Base-by-base conservation (phyloP, 768 basidiomycete species). In the Filobasidium wieringae region DNA sequence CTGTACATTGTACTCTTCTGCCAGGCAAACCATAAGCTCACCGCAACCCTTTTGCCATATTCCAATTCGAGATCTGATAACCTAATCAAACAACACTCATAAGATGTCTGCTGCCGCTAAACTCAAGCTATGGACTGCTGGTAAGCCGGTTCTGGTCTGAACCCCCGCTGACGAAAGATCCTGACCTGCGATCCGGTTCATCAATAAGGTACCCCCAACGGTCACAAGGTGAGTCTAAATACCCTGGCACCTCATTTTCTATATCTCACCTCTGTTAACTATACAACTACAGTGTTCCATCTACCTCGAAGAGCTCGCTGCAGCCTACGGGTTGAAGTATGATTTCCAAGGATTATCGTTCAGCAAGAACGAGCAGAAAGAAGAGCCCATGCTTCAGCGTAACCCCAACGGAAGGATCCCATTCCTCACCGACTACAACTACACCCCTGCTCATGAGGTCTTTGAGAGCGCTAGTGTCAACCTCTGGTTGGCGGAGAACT, bases 401-500 rank as follows among this genome's bases (percentile, higher is more conserved):
- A 74, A 76, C 63, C 73, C 73, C 9, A 77, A 77, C 58, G 75
- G 75, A 0, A 61, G 73, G 12, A 76, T 76, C 54, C 76, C 76
- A 0, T 74, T 72, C 15, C 51, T 76, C 22, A 65, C 70, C 34
- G 54, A 54, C 29, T 56, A 37, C 0, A 41, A 59, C 19, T 65
- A 60, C 15, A 34, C 50, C 8, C 27, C 31, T 4, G 37, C 50
- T 34, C 71, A 73, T 36, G 64, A 67, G 24, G 69, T 76, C 31
- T 75, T 74, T 60, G 75, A 77, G 63, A 67, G 81, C 5, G 81
- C 84, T 1, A 87, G 88, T 11, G 89, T 93, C 59, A 73, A 90
- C 53, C 73, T 89, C n/a, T 92, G 78, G 67, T 81, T 93, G 52
- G 78, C 78, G 22, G 84, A 87, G 68, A 81, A 84, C 67, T 90